phyloP scores from a whole-genome alignment of 2,329 filamentous ascomycete species.

The Cadophora gregata region DNA sequence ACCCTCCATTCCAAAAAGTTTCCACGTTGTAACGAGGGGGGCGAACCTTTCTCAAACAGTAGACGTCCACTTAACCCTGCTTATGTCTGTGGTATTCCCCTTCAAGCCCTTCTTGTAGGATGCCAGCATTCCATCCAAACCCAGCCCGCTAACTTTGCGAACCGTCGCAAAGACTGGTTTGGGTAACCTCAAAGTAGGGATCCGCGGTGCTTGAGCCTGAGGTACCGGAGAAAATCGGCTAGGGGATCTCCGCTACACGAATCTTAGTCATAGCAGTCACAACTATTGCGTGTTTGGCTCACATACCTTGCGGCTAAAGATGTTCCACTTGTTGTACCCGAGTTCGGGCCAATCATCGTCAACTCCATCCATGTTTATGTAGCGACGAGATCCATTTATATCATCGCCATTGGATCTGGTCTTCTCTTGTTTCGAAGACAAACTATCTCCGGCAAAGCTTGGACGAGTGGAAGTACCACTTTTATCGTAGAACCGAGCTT shows the following conservation, averaged over 20 bases:
- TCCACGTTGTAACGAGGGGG: not conserved
- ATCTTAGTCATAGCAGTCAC: not conserved
- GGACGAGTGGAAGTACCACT: slow-evolving; percentile 16
- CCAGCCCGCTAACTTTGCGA: slow-evolving; percentile 29
- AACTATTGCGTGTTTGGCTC: not conserved
- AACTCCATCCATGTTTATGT: slow-evolving; percentile 29
- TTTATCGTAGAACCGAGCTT: slow-evolving; percentile 2
- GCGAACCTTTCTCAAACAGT: slow-evolving; percentile 15
- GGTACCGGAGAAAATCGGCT: slow-evolving; percentile 20
- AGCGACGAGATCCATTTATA: not conserved
- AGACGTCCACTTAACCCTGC: slow-evolving; percentile 23
- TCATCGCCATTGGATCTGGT: not conserved
- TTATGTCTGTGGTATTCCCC: slow-evolving; percentile 17
- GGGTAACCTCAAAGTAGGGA: slow-evolving; percentile 33
- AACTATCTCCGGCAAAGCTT: slow-evolving; percentile 15
- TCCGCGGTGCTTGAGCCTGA: slow-evolving; percentile 23
- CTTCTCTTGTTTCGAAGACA: slow-evolving; percentile 16
- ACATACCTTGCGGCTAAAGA: slow-evolving; percentile 10
- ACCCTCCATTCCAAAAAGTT: not conserved
- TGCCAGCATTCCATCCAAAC: slow-evolving; percentile 15
- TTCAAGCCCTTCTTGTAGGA: slow-evolving; percentile 9
- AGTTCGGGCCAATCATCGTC: slow-evolving; percentile 28
- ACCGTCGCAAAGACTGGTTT: slow-evolving; percentile 33
- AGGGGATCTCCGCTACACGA: slow-evolving; percentile 6
- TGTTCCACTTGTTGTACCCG: slow-evolving; percentile 10